phyloP scores from a whole-genome alignment of 1,284 basidiomycete species.

The Moniliophthora roreri region DNA sequence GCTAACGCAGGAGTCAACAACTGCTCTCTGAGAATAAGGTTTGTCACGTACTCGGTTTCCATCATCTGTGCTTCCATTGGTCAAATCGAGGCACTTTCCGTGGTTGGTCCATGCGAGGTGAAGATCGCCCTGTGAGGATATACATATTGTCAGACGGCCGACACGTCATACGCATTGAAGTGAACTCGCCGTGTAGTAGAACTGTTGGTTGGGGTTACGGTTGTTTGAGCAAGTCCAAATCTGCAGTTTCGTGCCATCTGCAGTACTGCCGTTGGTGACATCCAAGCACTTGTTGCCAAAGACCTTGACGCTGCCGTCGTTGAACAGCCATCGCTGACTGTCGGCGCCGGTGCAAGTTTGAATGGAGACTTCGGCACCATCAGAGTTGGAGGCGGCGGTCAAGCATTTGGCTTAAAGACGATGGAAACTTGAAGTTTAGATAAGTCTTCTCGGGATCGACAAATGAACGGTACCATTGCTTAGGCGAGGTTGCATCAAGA shows the following conservation, averaged over 20 bases:
- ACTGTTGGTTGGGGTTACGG: slow-evolving; percentile 24
- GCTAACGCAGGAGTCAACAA: background rate
- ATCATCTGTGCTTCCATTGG: slow-evolving; percentile 22
- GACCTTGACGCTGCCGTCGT: slow-evolving; percentile 21
- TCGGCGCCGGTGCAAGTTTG: slow-evolving; percentile 27
- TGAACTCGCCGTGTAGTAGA: slow-evolving; percentile 20
- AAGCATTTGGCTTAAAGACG: slow-evolving; percentile 23
- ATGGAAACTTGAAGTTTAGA: background rate
- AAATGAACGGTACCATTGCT: slow-evolving; percentile 10
- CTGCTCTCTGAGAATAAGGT: background rate
- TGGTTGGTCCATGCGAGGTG: slow-evolving; percentile 27
- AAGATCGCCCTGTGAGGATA: slow-evolving; percentile 16
- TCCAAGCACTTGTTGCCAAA: slow-evolving; percentile 30
- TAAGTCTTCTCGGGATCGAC: background rate
- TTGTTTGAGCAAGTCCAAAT: slow-evolving; percentile 26
- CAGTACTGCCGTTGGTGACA: slow-evolving; percentile 23
- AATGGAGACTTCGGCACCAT: slow-evolving; percentile 28
- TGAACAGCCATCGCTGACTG: slow-evolving; percentile 25
- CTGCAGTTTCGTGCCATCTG: slow-evolving; percentile 29
- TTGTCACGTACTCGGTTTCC: slow-evolving; percentile 21
- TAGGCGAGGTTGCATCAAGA: slow-evolving; percentile 23
- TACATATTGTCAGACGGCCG: background rate
- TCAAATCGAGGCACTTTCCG: slow-evolving; percentile 30
- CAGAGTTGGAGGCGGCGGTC: slow-evolving; percentile 27
- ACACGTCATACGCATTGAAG: background rate